Evolutionary conservation across 129 eudicot species (phyloP), one percentile per base, ranked within the genome.

Genomic region (Saussurea involucrata): DNA sequence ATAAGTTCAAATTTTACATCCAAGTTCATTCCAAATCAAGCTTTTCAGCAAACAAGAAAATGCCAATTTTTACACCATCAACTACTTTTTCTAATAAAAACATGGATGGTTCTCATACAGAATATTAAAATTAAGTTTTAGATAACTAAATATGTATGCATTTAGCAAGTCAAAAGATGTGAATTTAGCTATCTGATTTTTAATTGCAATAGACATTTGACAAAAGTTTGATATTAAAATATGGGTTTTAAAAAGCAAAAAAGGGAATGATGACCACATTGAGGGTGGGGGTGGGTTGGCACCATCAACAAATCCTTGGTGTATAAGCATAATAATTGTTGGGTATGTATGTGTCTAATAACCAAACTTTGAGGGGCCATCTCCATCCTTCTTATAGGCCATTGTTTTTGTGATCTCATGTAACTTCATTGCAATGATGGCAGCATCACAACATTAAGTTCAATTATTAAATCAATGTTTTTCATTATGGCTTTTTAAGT

Each of bases 381-480:
- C 66, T 42, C n/a, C 8, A 66, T 66, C 73, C 22, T 28, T 34
- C n/a, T 74, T 76, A 49, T 31, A 53, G 29, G 2, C 80, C 74
- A 34, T 66, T 66, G 13, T 42, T 49, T 32, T 46, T 53, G 3
- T 53, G 6, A 17, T 8, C 15, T 10, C 15, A 40, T 40, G 49
- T 40, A 49, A 53, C n/a, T 67, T 66, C 68, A 20, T 31, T 55
- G 61, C 42, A 68, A 68, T 31, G 73, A 76, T 49, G 73, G 31
- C 66, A 76, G 66, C 67, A 66, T 76, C 70, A 42, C 64, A 71
- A 58, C 71, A 71, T 42, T 24, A 49, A 24, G 18, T 61, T 32
- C 42, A 76, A 66, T 79, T 87, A 69, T 76, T 80, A 76, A 63
- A 76, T 71, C 0, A 29, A 80, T 80, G 83, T 33, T 77, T 76